A percentile compares a stretch with the other conserved stretches of the same genome.
Conservation (phyloP, 352 stramenopile genomes). For the Pythium myriotylum region DNA sequence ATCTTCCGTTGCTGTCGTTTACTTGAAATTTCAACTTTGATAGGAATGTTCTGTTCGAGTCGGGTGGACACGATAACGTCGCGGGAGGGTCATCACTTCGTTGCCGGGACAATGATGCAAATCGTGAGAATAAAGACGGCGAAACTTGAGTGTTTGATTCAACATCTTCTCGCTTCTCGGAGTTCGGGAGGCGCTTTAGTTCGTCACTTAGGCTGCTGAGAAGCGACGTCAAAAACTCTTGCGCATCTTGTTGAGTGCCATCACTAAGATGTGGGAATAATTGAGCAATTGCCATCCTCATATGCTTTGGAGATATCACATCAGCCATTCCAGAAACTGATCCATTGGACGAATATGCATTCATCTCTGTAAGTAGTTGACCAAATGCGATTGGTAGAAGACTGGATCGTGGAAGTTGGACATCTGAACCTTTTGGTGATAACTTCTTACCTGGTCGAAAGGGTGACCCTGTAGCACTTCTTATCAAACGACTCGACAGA, state of each 20-base stretch:
- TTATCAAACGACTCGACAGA: slow-evolving; percentile 42
- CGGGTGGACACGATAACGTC: background rate
- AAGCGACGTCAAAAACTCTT: slow-evolving; percentile 94
- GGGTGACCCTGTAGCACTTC: background rate
- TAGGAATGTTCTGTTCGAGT: background rate
- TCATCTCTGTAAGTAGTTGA: slow-evolving; percentile 70
- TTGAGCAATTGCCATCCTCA: slow-evolving; percentile 75
- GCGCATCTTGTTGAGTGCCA: slow-evolving; percentile 94
- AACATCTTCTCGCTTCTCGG: background rate
- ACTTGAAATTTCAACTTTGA: slow-evolving; percentile 58
- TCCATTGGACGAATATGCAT: slow-evolving; percentile 31
- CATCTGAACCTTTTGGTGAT: slow-evolving; percentile 37
- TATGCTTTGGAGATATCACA: slow-evolving; percentile 57
- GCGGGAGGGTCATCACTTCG: background rate
- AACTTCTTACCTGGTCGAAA: slow-evolving; percentile 3
- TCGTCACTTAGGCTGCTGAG: slow-evolving; percentile 94
- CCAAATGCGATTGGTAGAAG: slow-evolving; percentile 74
- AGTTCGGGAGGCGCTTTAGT: slow-evolving; percentile 80
- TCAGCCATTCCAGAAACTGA: slow-evolving; percentile 31
- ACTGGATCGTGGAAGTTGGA: slow-evolving; percentile 25
- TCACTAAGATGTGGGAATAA: slow-evolving; percentile 91
- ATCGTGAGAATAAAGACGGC: slow-evolving; percentile 16
- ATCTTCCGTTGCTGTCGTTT: slow-evolving; percentile 92
- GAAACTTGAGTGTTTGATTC: background rate
- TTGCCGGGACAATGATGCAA: slow-evolving; percentile 15